Evolutionary conservation across 768 basidiomycete genomes (phyloP).

Genomic region (Lactarius hengduanensis): DNA sequence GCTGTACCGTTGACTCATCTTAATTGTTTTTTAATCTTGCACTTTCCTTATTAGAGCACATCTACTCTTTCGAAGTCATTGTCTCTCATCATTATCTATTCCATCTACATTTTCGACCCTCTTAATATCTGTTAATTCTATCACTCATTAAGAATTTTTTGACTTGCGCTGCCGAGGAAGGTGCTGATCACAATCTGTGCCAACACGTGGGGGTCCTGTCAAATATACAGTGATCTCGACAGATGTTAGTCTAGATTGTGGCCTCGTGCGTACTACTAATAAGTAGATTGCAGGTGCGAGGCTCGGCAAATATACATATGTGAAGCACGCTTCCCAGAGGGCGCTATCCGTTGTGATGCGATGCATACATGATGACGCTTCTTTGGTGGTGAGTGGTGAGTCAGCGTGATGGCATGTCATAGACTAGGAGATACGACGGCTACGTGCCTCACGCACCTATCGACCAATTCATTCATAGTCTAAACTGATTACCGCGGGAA

Average conservation of each 20-base stretch:
- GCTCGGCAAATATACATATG: background rate
- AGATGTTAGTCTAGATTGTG: background rate
- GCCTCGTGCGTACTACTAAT: background rate
- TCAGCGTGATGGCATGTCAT: constrained; percentile 8
- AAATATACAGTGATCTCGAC: background rate
- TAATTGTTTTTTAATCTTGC: constrained; percentile 7
- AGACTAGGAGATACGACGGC: constrained; percentile 6
- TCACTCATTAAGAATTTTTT: background rate
- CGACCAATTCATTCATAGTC: background rate
- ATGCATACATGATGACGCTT: background rate
- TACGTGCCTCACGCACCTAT: background rate
- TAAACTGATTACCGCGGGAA: constrained; percentile 9
- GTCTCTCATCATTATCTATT: background rate
- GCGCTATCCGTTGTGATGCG: background rate
- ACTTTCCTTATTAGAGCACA: constrained; percentile 19
- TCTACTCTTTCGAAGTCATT: constrained; percentile 3
- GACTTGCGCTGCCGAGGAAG: background rate
- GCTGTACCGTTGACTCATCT: background rate
- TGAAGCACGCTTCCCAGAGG: background rate
- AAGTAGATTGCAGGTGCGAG: background rate
- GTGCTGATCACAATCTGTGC: constrained; percentile 4
- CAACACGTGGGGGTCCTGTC: background rate
- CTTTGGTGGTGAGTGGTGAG: constrained; percentile 6
- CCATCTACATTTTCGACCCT: background rate
- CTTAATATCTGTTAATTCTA: constrained; percentile 14